Evolutionary conservation across 768 basidiomycete species (phyloP).

Genomic region (Naganishia kalamii): DNA sequence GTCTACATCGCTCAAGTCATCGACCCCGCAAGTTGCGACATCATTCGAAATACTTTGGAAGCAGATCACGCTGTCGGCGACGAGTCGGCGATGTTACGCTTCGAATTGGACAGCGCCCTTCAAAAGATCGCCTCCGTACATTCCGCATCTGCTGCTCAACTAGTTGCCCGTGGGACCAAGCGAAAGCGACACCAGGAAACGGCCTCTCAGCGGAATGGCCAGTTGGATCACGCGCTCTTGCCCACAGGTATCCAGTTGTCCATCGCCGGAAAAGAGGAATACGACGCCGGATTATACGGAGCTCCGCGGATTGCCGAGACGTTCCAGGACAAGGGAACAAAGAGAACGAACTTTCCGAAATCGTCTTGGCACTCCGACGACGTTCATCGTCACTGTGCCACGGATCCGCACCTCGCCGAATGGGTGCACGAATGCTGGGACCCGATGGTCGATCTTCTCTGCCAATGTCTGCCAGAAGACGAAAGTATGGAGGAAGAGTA

Average conservation of each 20-base stretch:
- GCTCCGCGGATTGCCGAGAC: neutral
- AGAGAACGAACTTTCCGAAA: neutral
- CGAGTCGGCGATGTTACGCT: too few species aligned
- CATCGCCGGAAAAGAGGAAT: neutral
- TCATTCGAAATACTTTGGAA: neutral
- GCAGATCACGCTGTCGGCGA: neutral
- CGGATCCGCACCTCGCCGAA: neutral
- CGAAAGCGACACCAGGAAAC: slow-evolving; percentile 3
- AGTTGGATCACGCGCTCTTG: neutral
- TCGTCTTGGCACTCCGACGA: neutral
- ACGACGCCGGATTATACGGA: neutral
- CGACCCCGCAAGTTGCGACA: neutral
- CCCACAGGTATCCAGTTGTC: neutral
- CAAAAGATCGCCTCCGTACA: neutral
- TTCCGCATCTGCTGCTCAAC: neutral
- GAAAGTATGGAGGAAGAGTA: neutral
- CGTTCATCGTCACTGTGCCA: neutral
- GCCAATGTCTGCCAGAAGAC: neutral
- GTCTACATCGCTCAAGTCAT: neutral
- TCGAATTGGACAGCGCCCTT: neutral
- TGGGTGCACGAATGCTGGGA: slow-evolving; percentile 2
- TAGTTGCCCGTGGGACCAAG: neutral
- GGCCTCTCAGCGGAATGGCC: neutral
- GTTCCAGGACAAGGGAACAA: too few species aligned
- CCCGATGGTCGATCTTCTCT: neutral